Conservation (phyloP, 306 rosid genomes). For the Senna tora region DNA sequence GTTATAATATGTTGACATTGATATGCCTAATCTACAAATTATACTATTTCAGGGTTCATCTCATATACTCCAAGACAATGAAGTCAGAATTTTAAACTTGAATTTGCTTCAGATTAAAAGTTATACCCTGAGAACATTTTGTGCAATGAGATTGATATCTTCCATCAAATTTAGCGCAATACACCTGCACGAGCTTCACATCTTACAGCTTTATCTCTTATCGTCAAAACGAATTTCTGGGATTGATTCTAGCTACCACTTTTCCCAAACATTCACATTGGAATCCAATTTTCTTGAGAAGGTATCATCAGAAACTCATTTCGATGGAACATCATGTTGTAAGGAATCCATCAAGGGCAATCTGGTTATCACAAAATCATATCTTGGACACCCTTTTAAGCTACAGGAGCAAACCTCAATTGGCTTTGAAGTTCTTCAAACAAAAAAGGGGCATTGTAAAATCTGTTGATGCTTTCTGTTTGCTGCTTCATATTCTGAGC, state of each 20-base stretch:
- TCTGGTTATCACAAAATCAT: constrained; percentile 28
- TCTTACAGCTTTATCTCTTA: constrained; percentile 34
- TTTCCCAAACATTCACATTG: too few relatives aligned
- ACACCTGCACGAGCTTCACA: constrained; percentile 30
- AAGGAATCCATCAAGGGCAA: neutral
- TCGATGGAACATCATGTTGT: neutral
- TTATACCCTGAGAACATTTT: neutral
- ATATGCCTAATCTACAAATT: too few relatives aligned
- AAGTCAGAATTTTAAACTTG: neutral
- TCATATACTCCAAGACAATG: neutral
- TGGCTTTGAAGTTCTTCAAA: constrained; percentile 56
- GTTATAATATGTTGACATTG: too few relatives aligned
- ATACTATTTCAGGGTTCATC: neutral
- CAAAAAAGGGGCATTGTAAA: constrained; percentile 45
- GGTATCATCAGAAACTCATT: constrained; percentile 11
- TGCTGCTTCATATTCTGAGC: constrained; percentile 60
- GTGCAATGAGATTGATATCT: constrained; percentile 39
- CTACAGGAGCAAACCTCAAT: constrained; percentile 49
- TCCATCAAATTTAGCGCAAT: constrained; percentile 32
- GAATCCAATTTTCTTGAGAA: too few relatives aligned
- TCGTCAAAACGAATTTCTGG: constrained; percentile 26
- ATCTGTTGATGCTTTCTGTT: constrained; percentile 50
- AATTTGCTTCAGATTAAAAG: neutral
- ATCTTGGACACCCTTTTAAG: constrained; percentile 51
- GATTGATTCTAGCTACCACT: neutral